Evolutionary conservation across 179 eudicot species (phyloP), one percentile per base, ranked within the genome.

Genomic region (Vitellaria paradoxa): DNA sequence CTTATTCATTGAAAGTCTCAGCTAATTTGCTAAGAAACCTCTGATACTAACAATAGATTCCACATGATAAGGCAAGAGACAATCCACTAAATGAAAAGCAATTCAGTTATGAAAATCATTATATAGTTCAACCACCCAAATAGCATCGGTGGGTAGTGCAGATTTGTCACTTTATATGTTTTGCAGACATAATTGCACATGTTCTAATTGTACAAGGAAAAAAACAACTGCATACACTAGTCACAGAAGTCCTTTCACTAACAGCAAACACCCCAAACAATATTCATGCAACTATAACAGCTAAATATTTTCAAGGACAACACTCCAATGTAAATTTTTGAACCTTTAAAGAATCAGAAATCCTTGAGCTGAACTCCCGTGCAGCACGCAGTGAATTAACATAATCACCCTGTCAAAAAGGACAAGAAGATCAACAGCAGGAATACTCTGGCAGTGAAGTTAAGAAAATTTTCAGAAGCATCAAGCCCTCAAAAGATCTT

Each of bases 331-430:
- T 45, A 49, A 55, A 50, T 6, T 62, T 40, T 15, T 26, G 65
- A 45, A 80, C 99, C 99, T 94, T 87, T 82, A 96, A 82, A 61
- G 96, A 87, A 74, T 88, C 83, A 46, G 99, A 96, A 84, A 96
- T 86, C 83, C 83, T 89, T 61, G 92, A 79, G 71, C 96, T 87
- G 82, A 96, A 96, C 77, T 96, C 96, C 40, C 98, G 87, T 59
- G 98, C 99, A 84, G 97, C 97, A 77, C 86, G 88, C 88, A 96
- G 70, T 56, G 97, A 91, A 83, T 94, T 89, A 71, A 96, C 96
- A 84, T 79, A 96, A 82, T 96, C 99, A 81, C 64, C 66, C 99
- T 96, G 87, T 74, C 70, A 57, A 40, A 71, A 76, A 68, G 73
- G 66, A 73, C 57, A 53, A 40, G 23, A 61, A 79, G 76, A 70